phyloP scores from a whole-genome alignment of 352 stramenopile species.

The Phytophthora nicotianae region DNA sequence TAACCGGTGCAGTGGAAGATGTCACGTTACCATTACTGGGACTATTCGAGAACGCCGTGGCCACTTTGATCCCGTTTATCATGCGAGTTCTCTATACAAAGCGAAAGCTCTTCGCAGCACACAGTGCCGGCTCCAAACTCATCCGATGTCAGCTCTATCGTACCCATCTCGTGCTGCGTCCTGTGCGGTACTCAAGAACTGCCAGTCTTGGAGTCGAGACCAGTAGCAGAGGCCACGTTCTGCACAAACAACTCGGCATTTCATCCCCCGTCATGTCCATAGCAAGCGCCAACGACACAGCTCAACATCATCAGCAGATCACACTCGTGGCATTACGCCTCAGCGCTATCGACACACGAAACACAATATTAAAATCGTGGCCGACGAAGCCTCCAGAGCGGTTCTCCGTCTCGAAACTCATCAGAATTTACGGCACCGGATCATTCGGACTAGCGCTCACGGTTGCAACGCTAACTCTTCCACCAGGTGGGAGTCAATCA shows the following conservation, averaged over 20 bases:
- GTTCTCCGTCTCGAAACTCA: not conserved
- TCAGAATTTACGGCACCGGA: constrained; percentile 14
- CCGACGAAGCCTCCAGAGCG: constrained; percentile 1
- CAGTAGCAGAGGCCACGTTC: constrained; percentile 10
- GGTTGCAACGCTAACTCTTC: constrained; percentile 12
- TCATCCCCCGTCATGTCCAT: constrained; percentile 22
- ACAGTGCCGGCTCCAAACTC: constrained; percentile 31
- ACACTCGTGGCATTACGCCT: constrained; percentile 43
- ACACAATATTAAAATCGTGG: constrained; percentile 18
- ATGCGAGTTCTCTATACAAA: constrained; percentile 39
- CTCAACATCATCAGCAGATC: constrained; percentile 37
- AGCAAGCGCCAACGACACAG: constrained; percentile 22
- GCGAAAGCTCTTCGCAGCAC: constrained; percentile 31
- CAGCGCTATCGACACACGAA: constrained; percentile 29
- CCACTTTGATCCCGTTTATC: constrained; percentile 47
- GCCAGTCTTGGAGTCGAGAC: constrained; percentile 10
- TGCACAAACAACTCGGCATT: constrained; percentile 32
- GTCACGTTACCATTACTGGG: constrained; percentile 37
- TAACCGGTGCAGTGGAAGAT: constrained; percentile 21
- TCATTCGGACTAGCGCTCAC: constrained; percentile 11
- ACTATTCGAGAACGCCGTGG: constrained; percentile 46
- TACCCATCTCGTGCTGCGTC: constrained; percentile 33
- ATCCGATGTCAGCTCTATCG: constrained; percentile 45
- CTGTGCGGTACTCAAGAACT: constrained; percentile 18
- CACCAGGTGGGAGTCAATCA: not conserved